Conservation (phyloP, 2,329 filamentous ascomycete genomes). For the Apiospora aurea region DNA sequence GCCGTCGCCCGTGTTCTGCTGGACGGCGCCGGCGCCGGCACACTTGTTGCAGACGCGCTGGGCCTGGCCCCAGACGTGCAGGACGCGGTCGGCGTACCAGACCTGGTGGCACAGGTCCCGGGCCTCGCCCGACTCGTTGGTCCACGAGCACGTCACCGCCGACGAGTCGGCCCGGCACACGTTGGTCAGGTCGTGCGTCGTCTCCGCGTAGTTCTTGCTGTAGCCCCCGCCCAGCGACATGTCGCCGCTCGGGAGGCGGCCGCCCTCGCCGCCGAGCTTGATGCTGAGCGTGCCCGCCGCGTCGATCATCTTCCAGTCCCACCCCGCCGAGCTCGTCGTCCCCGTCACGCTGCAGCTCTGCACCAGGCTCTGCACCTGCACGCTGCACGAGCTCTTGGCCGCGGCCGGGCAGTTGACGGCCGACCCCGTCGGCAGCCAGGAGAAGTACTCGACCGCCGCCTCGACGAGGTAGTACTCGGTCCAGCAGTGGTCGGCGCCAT, state of each 20-base stretch:
- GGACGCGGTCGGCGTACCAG: constrained; percentile 6
- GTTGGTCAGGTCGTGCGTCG: background rate
- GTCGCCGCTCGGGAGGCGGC: too few relatives aligned
- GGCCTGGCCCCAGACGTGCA: constrained; percentile 1
- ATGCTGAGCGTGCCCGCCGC: background rate
- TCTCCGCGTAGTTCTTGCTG: background rate
- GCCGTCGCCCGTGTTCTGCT: constrained; percentile 3
- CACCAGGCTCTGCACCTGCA: background rate
- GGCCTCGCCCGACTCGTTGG: background rate
- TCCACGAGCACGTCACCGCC: background rate
- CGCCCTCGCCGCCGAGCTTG: background rate
- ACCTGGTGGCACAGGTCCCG: background rate
- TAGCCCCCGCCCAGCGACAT: background rate
- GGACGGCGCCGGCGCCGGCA: background rate
- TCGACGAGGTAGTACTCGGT: constrained; percentile 7
- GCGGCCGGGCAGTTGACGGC: constrained; percentile 1
- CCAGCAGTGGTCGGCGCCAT: background rate
- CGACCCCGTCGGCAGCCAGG: background rate
- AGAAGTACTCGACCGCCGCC: constrained; percentile 1
- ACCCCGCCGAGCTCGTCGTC: background rate
- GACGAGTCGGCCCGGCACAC: background rate
- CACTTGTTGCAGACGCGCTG: background rate
- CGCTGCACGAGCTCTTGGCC: background rate
- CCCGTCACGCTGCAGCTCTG: background rate
- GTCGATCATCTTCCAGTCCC: background rate